Evolutionary conservation across 257 asterid genomes (phyloP).

Genomic region (Solanum pinnatisectum): DNA sequence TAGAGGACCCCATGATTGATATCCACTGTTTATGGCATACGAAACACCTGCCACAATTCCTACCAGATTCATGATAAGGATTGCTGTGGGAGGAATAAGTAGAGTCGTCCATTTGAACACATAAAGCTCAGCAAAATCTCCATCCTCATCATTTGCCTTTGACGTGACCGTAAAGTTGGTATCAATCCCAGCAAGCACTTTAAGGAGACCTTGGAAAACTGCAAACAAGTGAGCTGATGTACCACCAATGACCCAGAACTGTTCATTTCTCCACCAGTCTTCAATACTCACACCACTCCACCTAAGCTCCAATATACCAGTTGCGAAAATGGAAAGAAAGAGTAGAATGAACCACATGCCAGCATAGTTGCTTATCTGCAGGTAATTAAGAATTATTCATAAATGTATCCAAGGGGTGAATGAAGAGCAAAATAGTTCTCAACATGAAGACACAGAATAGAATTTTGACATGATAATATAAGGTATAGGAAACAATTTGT

Average conservation of each 20-base stretch:
- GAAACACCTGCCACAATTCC: constrained; percentile 94
- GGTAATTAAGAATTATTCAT: background rate
- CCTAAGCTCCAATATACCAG: constrained; percentile 78
- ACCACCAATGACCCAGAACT: constrained; percentile 95
- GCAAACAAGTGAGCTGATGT: constrained; percentile 94
- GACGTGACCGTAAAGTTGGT: constrained; percentile 87
- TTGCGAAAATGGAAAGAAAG: constrained; percentile 64
- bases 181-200: constrained; percentile 86
- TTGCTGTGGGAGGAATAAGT: constrained; percentile 83
- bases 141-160: constrained; percentile 74
- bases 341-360: constrained; percentile 87
- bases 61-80: constrained; percentile 61
- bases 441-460: background rate
- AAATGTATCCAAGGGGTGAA: too few relatives aligned
- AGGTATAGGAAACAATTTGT: background rate
- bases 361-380: constrained; percentile 85
- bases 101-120: constrained; percentile 88
- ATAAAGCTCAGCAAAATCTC: constrained; percentile 67
- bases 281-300: constrained; percentile 84
- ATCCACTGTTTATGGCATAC: constrained; percentile 74
- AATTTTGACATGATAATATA: background rate
- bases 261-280: constrained; percentile 98
- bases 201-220: constrained; percentile 85
- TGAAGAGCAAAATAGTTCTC: background rate
- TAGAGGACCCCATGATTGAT: constrained; percentile 89